phyloP scores from a whole-genome alignment of 2,329 filamentous ascomycete genomes.

The Colletotrichum australisinense region DNA sequence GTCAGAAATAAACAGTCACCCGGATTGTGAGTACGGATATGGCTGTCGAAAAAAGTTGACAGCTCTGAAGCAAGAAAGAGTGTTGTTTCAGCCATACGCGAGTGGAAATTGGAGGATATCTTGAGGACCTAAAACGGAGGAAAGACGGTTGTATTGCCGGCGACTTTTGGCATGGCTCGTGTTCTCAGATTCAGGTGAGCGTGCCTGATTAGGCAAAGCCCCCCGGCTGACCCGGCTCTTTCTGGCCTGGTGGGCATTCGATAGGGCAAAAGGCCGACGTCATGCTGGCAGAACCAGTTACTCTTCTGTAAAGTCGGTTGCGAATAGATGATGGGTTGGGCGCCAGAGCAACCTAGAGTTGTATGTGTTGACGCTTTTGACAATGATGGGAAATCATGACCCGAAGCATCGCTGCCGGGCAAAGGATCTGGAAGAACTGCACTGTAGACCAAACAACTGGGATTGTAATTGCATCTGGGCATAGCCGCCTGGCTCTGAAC shows the following conservation, averaged over 20 bases:
- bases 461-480: not conserved
- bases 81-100: constrained; percentile 29
- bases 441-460: not conserved
- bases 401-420: not conserved
- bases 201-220: constrained; percentile 30
- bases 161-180: constrained; percentile 32
- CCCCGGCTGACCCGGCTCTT: constrained; percentile 13
- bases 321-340: constrained; percentile 11
- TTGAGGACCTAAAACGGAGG: not conserved
- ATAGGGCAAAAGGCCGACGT: constrained; percentile 17
- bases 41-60: not conserved
- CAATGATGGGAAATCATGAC: not conserved
- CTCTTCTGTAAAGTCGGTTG: constrained; percentile 5
- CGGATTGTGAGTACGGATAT: not conserved
- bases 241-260: constrained; percentile 20
- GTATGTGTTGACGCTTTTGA: not conserved
- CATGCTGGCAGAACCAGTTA: constrained; percentile 5
- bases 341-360: constrained; percentile 18
- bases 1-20: constrained; percentile 6
- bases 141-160: constrained; percentile 17
- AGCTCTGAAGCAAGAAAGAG: not conserved
- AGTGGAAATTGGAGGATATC: constrained; percentile 29
- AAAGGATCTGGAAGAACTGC: not conserved
- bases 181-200: constrained; percentile 40
- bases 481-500: not conserved